A percentile compares a stretch with the other conserved stretches of the same genome.
Conservation (phyloP, 345 rosid species). For the Cochlearia excelsa region DNA sequence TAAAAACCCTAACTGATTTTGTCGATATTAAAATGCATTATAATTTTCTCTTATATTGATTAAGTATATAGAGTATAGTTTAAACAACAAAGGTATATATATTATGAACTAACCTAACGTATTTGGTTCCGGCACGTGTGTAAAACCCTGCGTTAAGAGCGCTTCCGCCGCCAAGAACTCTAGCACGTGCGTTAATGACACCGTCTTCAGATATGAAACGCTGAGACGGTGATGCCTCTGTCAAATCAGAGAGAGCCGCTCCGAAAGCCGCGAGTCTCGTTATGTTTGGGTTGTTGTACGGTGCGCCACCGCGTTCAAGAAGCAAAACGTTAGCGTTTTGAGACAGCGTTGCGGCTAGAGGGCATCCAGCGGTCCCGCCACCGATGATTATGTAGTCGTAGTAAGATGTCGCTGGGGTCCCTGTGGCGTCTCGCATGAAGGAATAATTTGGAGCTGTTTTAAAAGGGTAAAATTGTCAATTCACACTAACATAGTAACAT, state of each 20-base stretch:
- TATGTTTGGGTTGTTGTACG: slow-evolving; percentile 58
- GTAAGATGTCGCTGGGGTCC: slow-evolving; percentile 41
- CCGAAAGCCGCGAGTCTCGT: slow-evolving; percentile 45
- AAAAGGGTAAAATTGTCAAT: background rate
- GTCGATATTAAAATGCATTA: too few species aligned
- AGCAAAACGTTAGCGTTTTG: slow-evolving; percentile 53
- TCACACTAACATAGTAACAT: background rate
- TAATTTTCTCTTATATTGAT: too few species aligned
- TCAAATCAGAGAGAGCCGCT: slow-evolving; percentile 50
- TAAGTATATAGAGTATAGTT: too few species aligned
- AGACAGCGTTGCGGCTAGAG: slow-evolving; percentile 73
- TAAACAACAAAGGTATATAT: background rate
- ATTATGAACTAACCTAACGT: slow-evolving; percentile 39
- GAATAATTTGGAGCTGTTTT: slow-evolving; percentile 61
- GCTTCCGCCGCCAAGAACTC: slow-evolving; percentile 69
- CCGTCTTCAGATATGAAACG: slow-evolving; percentile 72
- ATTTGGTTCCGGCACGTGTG: slow-evolving; percentile 46
- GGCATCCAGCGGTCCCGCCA: slow-evolving; percentile 84
- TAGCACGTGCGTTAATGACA: slow-evolving; percentile 63
- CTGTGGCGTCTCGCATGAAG: slow-evolving; percentile 56
- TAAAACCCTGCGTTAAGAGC: slow-evolving; percentile 71
- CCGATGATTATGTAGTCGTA: slow-evolving; percentile 66
- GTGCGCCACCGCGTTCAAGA: slow-evolving; percentile 75
- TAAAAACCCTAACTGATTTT: too few species aligned
- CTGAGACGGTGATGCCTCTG: slow-evolving; percentile 56